These are phyloP conservation scores for Pseudogymnoascus sp. DNA, from an alignment of 2,329 filamentous ascomycete genomes.

Conservation along the genomic window DNA sequence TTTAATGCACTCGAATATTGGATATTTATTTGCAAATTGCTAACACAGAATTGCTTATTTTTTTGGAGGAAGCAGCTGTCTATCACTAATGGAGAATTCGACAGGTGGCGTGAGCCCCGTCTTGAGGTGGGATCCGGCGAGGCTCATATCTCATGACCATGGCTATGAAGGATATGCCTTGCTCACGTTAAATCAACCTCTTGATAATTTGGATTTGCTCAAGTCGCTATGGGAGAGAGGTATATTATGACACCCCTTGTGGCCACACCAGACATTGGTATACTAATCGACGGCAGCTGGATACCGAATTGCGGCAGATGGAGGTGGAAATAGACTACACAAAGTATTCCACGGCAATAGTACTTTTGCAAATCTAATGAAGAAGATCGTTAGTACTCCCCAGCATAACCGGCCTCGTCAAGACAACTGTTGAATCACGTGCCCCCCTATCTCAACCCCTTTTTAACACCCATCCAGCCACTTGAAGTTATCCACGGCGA, in stretches of 20 bases:
- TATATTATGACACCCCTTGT: conserved; percentile 10
- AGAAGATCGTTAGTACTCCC: conserved; percentile 8
- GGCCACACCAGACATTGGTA: conserved; percentile 13
- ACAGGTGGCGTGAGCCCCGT: background rate
- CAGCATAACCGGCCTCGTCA: background rate
- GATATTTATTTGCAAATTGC: background rate
- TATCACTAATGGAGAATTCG: background rate
- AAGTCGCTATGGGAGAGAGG: conserved; percentile 13
- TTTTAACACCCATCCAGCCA: conserved; percentile 32
- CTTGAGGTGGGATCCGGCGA: background rate
- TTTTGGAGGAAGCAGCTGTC: background rate
- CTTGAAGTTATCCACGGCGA: conserved; percentile 78
- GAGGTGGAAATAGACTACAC: conserved; percentile 65
- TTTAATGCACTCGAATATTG: background rate
- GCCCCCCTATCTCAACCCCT: background rate
- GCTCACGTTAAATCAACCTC: conserved; percentile 13
- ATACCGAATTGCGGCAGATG: conserved; percentile 76
- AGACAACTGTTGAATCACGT: background rate
- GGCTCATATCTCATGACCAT: conserved; percentile 1
- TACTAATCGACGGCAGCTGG: conserved; percentile 39
- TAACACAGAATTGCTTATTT: background rate
- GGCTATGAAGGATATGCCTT: background rate
- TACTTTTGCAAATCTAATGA: background rate
- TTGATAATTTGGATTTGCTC: conserved; percentile 9
- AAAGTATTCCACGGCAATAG: conserved; percentile 14